A percentile compares a stretch with the other conserved stretches of the same genome.
Conservation (phyloP, 2,329 filamentous ascomycete species). For the Plenodomus tracheiphilus region DNA sequence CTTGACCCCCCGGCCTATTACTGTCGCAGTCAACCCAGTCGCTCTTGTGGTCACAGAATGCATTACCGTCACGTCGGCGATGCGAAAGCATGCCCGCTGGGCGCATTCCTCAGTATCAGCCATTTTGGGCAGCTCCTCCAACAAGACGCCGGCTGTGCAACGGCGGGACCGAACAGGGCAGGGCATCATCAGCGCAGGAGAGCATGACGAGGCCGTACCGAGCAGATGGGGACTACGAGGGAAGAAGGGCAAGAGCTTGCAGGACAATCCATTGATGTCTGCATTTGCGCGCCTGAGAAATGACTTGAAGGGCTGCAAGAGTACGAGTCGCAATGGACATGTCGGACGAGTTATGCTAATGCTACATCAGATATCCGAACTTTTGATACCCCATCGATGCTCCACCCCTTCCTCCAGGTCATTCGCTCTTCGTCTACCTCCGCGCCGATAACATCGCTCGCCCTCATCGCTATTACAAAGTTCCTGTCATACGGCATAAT, state of each 20-base stretch:
- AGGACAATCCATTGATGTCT: constrained; percentile 94
- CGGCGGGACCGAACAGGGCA: constrained; percentile 41
- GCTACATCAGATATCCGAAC: constrained; percentile 69
- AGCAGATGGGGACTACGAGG: constrained; percentile 92
- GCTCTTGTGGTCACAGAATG: constrained; percentile 97
- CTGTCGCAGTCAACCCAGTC: constrained; percentile 86
- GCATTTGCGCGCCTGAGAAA: constrained; percentile 88
- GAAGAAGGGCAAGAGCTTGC: constrained; percentile 95
- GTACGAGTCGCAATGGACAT: constrained; percentile 49
- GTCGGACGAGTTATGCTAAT: constrained; percentile 23
- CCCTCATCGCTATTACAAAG: constrained; percentile 90
- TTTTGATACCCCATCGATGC: constrained; percentile 86
- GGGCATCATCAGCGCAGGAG: constrained; percentile 38
- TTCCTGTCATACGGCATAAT: constrained; percentile 96
- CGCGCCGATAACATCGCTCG: constrained; percentile 92
- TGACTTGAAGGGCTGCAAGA: constrained; percentile 83
- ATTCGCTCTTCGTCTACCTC: constrained; percentile 96
- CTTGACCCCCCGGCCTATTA: constrained; percentile 50
- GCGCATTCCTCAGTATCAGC: constrained; percentile 95
- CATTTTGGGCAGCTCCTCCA: constrained; percentile 77
- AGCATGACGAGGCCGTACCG: constrained; percentile 63
- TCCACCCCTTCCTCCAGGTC: constrained; percentile 94
- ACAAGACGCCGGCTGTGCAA: constrained; percentile 46
- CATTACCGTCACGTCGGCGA: constrained; percentile 95
- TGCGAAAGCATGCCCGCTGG: constrained; percentile 96